A percentile compares a stretch with the other conserved stretches of the same genome.
Evolutionary conservation across 225 moss, liverwort and hornwort genomes (phyloP).

Genomic region (Anthoceros angustus): DNA sequence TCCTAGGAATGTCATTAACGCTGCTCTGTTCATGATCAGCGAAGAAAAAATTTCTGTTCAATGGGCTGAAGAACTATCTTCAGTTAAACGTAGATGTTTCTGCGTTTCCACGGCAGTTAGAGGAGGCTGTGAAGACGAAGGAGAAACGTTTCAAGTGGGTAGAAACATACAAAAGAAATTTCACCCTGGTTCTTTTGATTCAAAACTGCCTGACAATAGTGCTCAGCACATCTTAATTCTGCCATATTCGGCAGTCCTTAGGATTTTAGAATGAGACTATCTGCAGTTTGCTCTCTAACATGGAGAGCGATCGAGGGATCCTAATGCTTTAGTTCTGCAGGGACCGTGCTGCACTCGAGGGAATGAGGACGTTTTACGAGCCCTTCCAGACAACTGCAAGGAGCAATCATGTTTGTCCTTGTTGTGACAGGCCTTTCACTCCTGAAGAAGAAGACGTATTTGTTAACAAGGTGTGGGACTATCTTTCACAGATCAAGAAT

Average conservation of each 20-base stretch:
- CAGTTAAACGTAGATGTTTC: conserved; percentile 34
- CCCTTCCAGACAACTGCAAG: conserved; percentile 68
- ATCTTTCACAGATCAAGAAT: background rate
- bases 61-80: conserved; percentile 43
- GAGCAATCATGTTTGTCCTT: conserved; percentile 55
- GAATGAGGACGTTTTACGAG: conserved; percentile 51
- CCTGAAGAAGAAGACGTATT: conserved; percentile 79
- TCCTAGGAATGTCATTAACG: background rate
- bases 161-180: background rate
- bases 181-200: background rate
- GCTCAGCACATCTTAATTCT: background rate
- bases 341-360: conserved; percentile 58
- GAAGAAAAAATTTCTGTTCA: conserved; percentile 55
- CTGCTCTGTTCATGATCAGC: conserved; percentile 16
- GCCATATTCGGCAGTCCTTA: too few species aligned
- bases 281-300: background rate
- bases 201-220: background rate
- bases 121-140: conserved; percentile 36
- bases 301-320: background rate
- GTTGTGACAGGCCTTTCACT: conserved; percentile 68
- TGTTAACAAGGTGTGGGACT: conserved; percentile 49
- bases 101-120: conserved; percentile 46
- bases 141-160: conserved; percentile 24
- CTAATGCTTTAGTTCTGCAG: conserved; percentile 22
- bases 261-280: too few species aligned